Evolutionary conservation across 2,329 filamentous ascomycete species (phyloP).

Genomic region (Aspergillus brasiliensis): DNA sequence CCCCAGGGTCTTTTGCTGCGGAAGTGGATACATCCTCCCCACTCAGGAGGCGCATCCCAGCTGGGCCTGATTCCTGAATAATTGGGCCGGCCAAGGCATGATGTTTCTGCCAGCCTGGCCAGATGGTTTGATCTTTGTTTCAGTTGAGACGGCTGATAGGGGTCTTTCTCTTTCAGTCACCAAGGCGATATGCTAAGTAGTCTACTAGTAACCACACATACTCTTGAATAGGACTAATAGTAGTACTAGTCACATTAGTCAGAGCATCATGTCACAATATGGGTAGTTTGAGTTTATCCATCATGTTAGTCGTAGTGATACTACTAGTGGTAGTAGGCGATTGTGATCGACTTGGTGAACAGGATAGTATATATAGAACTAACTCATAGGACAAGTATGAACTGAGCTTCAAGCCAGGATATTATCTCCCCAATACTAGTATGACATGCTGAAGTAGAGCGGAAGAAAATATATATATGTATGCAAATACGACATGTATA

Average conservation of each 20-base stretch:
- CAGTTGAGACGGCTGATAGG: not conserved
- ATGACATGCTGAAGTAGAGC: too few relatives aligned
- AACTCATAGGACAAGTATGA: too few relatives aligned
- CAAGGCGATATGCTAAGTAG: too few relatives aligned
- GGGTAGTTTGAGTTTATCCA: too few relatives aligned
- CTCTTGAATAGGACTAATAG: not conserved
- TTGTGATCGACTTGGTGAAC: too few relatives aligned
- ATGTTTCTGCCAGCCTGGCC: conserved; percentile 8
- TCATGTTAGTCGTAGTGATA: too few relatives aligned
- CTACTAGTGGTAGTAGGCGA: too few relatives aligned
- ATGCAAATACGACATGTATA: not conserved
- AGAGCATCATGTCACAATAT: too few relatives aligned
- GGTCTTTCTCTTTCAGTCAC: not conserved
- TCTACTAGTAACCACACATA: too few relatives aligned
- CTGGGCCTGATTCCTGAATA: not conserved
- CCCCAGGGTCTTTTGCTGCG: not conserved
- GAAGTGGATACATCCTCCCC: conserved; percentile 4
- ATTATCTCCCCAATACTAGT: too few relatives aligned
- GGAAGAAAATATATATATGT: not conserved
- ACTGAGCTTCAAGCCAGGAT: too few relatives aligned
- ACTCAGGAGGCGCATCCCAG: conserved; percentile 2
- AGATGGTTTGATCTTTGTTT: conserved; percentile 1
- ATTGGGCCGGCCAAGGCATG: not conserved
- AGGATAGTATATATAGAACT: too few relatives aligned
- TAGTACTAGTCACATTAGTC: not conserved